A percentile compares a stretch with the other conserved stretches of the same genome.
These are phyloP conservation scores for Beauveria bassiana DNA, from an alignment of 2,329 filamentous ascomycete species.

Conservation along the genomic window DNA sequence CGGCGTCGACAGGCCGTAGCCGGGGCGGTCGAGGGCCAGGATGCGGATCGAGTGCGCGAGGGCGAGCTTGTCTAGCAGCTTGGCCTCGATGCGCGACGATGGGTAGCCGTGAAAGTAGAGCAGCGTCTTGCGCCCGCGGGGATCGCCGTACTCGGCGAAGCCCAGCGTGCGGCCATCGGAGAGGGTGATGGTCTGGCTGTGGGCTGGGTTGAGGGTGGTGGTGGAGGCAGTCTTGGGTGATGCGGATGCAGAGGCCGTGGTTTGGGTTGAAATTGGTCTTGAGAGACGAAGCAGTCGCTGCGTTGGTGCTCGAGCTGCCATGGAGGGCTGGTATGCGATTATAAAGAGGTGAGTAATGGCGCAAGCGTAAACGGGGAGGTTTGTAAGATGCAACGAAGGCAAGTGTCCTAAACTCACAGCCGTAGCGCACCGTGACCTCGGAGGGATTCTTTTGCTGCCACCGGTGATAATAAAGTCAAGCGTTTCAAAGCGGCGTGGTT, in stretches of 20 bases:
- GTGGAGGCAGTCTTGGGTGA: background rate
- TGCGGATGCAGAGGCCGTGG: background rate
- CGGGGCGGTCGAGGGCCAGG: constrained; percentile 34
- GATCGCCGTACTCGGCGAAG: constrained; percentile 31
- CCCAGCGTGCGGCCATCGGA: constrained; percentile 33
- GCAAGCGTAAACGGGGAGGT: too few relatives aligned
- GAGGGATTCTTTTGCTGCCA: too few relatives aligned
- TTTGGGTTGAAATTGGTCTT: background rate
- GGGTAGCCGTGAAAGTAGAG: constrained; percentile 38
- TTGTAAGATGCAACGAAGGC: too few relatives aligned
- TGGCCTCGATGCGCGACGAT: constrained; percentile 30
- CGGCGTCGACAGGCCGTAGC: constrained; percentile 32
- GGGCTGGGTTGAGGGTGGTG: background rate
- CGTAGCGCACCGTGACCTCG: too few relatives aligned
- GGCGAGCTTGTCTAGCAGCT: constrained; percentile 20
- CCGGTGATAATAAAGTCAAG: too few relatives aligned
- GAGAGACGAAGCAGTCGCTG: background rate
- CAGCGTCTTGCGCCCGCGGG: constrained; percentile 22
- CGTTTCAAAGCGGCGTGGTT: too few relatives aligned
- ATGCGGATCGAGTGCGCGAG: constrained; percentile 22
- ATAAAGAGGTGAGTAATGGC: too few relatives aligned
- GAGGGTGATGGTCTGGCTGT: constrained; percentile 24
- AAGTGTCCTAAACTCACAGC: too few relatives aligned
- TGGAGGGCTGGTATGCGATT: background rate
- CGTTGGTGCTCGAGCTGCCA: background rate